Percentiles rank a stretch among this genome's conserved stretches.
Conservation (phyloP, 768 basidiomycete genomes). For the Tricholoma saponaceum region DNA sequence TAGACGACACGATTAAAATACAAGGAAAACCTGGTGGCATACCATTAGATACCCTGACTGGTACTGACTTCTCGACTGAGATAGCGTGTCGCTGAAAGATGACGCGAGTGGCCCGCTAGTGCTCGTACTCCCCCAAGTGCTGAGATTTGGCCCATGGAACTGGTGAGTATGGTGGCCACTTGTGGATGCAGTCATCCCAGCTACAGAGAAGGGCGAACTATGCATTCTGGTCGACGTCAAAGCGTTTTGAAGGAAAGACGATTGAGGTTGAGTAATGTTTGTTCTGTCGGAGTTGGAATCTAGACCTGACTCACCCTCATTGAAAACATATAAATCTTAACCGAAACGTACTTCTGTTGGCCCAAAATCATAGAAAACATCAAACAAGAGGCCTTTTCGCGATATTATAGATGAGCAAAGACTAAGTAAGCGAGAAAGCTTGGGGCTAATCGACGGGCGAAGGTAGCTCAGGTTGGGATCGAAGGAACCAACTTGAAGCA, state of each 20-base stretch:
- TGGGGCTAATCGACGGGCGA: no score
- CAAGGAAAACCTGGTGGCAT: slow-evolving; percentile 16
- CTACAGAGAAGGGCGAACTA: slow-evolving; percentile 48
- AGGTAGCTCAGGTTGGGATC: no score
- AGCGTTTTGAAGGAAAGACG: no score
- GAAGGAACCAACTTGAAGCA: no score
- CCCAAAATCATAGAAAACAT: no score
- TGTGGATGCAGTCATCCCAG: slow-evolving; percentile 55
- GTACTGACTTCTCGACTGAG: slow-evolving; percentile 73
- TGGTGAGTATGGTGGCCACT: slow-evolving; percentile 35
- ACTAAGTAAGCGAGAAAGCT: no score
- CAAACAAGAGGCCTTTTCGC: no score
- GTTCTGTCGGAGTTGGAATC: no score
- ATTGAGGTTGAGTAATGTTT: background rate
- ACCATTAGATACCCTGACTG: slow-evolving; percentile 83
- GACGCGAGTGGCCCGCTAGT: slow-evolving; percentile 36
- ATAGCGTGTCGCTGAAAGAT: slow-evolving; percentile 61
- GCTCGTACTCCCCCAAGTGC: slow-evolving; percentile 49
- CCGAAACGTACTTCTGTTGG: no score
- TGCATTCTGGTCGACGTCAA: slow-evolving; percentile 25
- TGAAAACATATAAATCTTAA: no score
- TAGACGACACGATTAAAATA: background rate
- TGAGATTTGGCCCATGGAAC: slow-evolving; percentile 34
- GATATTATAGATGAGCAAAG: no score
- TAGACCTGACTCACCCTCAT: no score